Percentiles rank a stretch among this genome's conserved stretches.
These are phyloP conservation scores for Phyllostachys edulis DNA, from an alignment of 176 grass and related monocot species.

Conservation along the genomic window DNA sequence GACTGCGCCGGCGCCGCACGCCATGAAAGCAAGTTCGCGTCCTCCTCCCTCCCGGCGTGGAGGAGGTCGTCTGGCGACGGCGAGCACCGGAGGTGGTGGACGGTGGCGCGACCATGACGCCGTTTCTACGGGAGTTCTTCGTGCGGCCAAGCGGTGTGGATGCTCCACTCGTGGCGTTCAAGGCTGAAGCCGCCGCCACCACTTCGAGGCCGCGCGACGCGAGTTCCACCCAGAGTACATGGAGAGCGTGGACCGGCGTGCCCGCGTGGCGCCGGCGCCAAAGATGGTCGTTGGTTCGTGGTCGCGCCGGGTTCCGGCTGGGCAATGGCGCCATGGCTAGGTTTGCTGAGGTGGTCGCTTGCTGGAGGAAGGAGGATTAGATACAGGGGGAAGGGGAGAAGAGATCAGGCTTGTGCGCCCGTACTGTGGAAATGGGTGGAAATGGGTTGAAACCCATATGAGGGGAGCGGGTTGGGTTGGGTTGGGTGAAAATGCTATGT, in stretches of 20 bases:
- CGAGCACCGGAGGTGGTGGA: constrained; percentile 55
- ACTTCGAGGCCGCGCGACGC: constrained; percentile 83
- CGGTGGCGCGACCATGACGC: constrained; percentile 61
- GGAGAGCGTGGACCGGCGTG: constrained; percentile 71
- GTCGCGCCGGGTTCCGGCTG: constrained; percentile 75
- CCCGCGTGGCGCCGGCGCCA: constrained; percentile 15
- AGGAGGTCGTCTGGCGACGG: constrained; percentile 62
- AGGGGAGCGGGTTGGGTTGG: too few relatives aligned
- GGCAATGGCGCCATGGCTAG: constrained; percentile 57
- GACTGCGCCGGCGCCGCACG: constrained; percentile 66
- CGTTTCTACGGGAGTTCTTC: constrained; percentile 89
- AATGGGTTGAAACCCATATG: too few relatives aligned
- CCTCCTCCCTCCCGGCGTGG: constrained; percentile 50
- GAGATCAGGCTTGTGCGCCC: too few relatives aligned
- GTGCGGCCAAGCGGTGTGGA: constrained; percentile 81
- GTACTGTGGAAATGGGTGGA: too few relatives aligned
- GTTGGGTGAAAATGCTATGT: too few relatives aligned
- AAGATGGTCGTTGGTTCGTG: constrained; percentile 72
- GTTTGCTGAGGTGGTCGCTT: too few relatives aligned
- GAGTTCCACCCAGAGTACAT: constrained; percentile 90
- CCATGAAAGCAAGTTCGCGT: constrained; percentile 60
- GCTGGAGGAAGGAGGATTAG: too few relatives aligned
- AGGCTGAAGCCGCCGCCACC: constrained; percentile 81
- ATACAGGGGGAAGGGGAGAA: too few relatives aligned
- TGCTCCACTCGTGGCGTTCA: constrained; percentile 94